Evolutionary conservation across 192 early-diverging fungal species (phyloP).

Genomic region (Kappamyces sp.): DNA sequence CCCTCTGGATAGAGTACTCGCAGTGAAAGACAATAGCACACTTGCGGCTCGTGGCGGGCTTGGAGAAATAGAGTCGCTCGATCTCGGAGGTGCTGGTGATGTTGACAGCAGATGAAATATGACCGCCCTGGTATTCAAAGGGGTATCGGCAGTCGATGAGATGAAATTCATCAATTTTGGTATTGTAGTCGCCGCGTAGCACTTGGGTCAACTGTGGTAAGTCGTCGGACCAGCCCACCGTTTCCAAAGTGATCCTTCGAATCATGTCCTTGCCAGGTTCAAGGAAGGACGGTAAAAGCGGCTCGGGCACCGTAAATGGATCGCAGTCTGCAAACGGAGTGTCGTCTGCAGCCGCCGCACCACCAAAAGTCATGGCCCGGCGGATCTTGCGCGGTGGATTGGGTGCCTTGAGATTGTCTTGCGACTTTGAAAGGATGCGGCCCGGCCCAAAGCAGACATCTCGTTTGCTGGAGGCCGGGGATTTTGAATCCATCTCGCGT

Average conservation of each 20-base stretch:
- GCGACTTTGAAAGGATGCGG: too few relatives aligned
- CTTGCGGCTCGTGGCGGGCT: conserved; percentile 35
- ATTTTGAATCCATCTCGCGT: too few relatives aligned
- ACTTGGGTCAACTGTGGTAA: conserved; percentile 49
- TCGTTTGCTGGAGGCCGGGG: too few relatives aligned
- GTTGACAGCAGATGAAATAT: conserved; percentile 68
- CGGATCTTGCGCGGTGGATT: conserved; percentile 14
- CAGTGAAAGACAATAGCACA: conserved; percentile 74
- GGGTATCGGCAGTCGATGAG: conserved; percentile 83
- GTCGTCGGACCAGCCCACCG: conserved; percentile 20
- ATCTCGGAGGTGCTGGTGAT: conserved; percentile 56
- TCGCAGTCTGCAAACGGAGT: conserved; percentile 1
- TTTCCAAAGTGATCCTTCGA: conserved; percentile 53
- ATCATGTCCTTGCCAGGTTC: conserved; percentile 47
- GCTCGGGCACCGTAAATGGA: conserved; percentile 2
- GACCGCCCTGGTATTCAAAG: conserved; percentile 82
- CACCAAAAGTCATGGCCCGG: conserved; percentile 6
- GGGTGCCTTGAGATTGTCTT: too few relatives aligned
- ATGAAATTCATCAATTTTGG: conserved; percentile 53
- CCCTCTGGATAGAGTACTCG: conserved; percentile 77
- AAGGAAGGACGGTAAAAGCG: conserved; percentile 11
- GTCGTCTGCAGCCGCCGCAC: neutral
- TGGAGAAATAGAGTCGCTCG: conserved; percentile 52
- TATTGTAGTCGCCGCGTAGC: conserved; percentile 57
- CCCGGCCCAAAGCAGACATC: too few relatives aligned